Evolutionary conservation across 2,329 filamentous ascomycete genomes (phyloP), one percentile per base, ranked within the genome.

Genomic region (Arthrobotrys megalospora): DNA sequence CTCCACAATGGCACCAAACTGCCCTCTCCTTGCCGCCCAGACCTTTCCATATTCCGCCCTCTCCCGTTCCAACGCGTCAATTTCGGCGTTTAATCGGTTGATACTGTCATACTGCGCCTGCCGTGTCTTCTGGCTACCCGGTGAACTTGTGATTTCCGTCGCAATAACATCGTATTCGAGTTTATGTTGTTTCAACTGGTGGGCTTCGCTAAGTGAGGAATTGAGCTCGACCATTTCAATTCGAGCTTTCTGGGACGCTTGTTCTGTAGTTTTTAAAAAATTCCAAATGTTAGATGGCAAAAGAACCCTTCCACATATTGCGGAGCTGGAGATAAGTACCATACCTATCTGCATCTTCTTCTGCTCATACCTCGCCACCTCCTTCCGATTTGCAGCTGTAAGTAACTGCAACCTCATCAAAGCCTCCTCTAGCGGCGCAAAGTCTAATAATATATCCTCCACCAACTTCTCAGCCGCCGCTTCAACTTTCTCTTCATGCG

Each of bases 101-200:
- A 80, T 81, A 62, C 82, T 81, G 34, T 80, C 79, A 63, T 80
- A 48, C 55, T 82, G 80, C 65, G 81, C 77, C 34, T 81, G 80
- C 53, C 81, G 79, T 38, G 79, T 75, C 82, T 83, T 82, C 81
- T 82, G 75, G 32, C 80, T 76, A 34, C 80, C 79, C 16, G 68
- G 80, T 8, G 75, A 80, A 38, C 47, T 60, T 28, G 62, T 81
- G 80, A 82, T 83, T 81, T 81, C 80, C 14, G 76, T 80, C 4
- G 81, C 81, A 48, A 82, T 82, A 19, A 75, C 73, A 47, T 82
- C 81, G 70, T 82, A 82, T 67, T 79, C 80, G 12, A 82, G 80
- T 52, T 80, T 81, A 55, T 82, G 77, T 28, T 78, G 58, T 36
- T 82, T 82, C 38, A 82, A 73, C 14, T 76, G 53, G 50, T 81